Evolutionary conservation across 192 early-diverging fungal genomes (phyloP).

Genomic region (Pecoramyces ruminantium): DNA sequence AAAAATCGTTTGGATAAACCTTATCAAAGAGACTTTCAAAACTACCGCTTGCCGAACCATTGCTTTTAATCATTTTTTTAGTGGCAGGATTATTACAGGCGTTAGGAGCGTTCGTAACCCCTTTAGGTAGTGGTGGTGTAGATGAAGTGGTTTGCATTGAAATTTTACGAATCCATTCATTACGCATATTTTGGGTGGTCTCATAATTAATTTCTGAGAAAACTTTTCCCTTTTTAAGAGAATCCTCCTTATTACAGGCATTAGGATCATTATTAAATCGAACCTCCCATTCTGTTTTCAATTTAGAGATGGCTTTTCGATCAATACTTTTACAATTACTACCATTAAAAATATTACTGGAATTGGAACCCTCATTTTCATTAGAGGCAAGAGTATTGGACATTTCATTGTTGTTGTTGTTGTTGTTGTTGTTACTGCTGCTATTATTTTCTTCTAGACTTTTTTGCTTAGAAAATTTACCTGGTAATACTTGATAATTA

Average conservation of each 20-base stretch:
- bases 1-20: too few species aligned
- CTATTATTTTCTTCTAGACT: too few species aligned
- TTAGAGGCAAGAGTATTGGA: too few species aligned
- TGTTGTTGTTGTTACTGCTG: too few species aligned
- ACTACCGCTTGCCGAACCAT: too few species aligned
- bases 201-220: neutral
- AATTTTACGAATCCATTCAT: neutral
- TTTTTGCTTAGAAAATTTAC: too few species aligned
- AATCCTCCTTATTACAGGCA: neutral
- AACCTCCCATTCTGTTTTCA: neutral
- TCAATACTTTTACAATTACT: neutral
- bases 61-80: too few species aligned
- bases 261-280: neutral
- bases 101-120: too few species aligned
- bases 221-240: neutral
- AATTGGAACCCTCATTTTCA: neutral
- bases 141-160: neutral
- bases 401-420: too few species aligned
- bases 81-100: too few species aligned
- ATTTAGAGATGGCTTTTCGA: neutral
- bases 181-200: neutral
- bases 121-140: neutral
- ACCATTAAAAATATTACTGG: neutral
- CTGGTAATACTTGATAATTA: too few species aligned
- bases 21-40: too few species aligned